Conservation (phyloP, 2,329 filamentous ascomycete species). For the Colletotrichum scovillei region DNA sequence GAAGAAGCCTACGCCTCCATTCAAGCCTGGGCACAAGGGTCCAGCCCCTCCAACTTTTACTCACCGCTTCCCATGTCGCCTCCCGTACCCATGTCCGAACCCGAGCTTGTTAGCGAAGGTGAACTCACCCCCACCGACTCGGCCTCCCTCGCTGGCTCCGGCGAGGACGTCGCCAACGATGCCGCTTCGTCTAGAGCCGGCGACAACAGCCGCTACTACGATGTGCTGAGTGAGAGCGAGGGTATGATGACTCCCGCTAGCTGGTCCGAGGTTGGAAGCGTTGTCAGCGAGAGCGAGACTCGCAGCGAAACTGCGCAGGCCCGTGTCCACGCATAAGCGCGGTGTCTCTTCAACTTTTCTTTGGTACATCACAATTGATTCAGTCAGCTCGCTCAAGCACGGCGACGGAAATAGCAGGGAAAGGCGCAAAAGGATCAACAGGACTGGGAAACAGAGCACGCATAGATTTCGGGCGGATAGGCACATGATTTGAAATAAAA, state of each 20-base stretch:
- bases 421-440: constrained; percentile 31
- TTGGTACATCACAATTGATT: background rate
- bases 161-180: constrained; percentile 59
- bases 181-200: constrained; percentile 49
- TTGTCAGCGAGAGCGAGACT: constrained; percentile 66
- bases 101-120: constrained; percentile 63
- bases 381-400: background rate
- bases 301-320: constrained; percentile 35
- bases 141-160: constrained; percentile 63
- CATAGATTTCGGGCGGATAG: constrained; percentile 23
- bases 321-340: constrained; percentile 45
- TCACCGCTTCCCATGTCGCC: constrained; percentile 68
- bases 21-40: constrained; percentile 72
- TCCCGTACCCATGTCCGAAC: constrained; percentile 61
- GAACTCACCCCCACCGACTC: constrained; percentile 70
- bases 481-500: background rate
- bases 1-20: constrained; percentile 68
- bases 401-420: constrained; percentile 1
- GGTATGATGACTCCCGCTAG: constrained; percentile 70
- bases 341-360: background rate
- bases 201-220: constrained; percentile 55
- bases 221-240: constrained; percentile 70
- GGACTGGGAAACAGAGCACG: constrained; percentile 20
- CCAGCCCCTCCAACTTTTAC: constrained; percentile 64
- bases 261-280: constrained; percentile 75